phyloP scores from a whole-genome alignment of 768 basidiomycete genomes.

The Xerocomellus dryophilus region DNA sequence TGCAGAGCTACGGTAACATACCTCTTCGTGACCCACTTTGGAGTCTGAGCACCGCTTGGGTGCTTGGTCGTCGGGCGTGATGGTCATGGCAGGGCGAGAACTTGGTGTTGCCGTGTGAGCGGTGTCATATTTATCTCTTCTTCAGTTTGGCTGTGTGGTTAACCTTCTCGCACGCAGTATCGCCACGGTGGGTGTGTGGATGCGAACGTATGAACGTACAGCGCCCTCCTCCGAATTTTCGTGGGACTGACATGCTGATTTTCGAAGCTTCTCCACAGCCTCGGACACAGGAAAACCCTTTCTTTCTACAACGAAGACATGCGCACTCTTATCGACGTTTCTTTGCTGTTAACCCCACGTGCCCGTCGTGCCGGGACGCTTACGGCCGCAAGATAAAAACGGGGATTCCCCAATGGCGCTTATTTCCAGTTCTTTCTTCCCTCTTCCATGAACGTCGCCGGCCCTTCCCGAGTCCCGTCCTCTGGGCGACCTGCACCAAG shows the following conservation, averaged over 20 bases:
- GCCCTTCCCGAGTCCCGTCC: constrained; percentile 21
- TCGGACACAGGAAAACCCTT: too few species aligned
- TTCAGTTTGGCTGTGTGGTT: too few species aligned
- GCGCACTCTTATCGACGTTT: neutral
- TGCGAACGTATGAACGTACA: too few species aligned
- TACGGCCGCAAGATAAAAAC: constrained; percentile 3
- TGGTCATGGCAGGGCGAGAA: constrained; percentile 1
- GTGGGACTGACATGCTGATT: too few species aligned
- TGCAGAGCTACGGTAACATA: too few species aligned
- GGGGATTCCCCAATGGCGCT: neutral
- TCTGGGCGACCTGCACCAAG: neutral
- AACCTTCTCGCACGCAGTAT: neutral
- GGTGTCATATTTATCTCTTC: too few species aligned
- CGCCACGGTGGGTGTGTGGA: neutral
- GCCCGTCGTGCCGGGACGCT: neutral
- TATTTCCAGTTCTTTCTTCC: constrained; percentile 9
- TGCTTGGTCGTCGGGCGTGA: neutral
- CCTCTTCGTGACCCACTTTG: too few species aligned
- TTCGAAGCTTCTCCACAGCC: neutral
- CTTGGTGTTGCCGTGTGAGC: neutral
- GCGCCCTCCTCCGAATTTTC: too few species aligned
- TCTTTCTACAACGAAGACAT: too few species aligned
- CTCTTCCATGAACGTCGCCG: constrained; percentile 25
- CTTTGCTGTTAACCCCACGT: constrained; percentile 8
- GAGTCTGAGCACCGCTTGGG: neutral